Base-by-base conservation (phyloP, 805 yeast species). In the Priceomyces fermenticarens region DNA sequence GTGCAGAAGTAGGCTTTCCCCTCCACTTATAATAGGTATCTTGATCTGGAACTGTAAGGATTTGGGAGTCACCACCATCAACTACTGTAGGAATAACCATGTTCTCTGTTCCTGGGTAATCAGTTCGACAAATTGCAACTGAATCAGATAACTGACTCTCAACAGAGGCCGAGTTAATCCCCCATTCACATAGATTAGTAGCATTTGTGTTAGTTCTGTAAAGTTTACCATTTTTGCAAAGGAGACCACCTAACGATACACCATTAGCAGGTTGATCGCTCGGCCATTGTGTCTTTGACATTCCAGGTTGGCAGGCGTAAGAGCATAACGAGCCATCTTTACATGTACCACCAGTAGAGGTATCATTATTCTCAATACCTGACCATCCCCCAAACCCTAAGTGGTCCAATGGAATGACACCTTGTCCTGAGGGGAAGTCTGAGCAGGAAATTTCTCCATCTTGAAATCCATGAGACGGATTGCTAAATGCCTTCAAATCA, bases 231-330 rank as follows among this genome's bases (percentile, higher is more conserved):
- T 70, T 67, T 65, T 84, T 77, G 78, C 99, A 91, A 56, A 68
- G 63, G 56, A 91, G 78, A 62, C 99, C 99, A 70, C 99, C 99
- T 52, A 91, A 80, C 33, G 97, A 85, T 42, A 84, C 85, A 72
- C 98, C 98, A 64, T 72, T 77, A 41, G 85, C 50, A 42, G 98
- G 98, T 75, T 91, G 99, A 41, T 62, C 51, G 34, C 83, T 68
- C 48, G 98, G 98, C 96, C 95, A 91, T 75, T 91, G 99, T 42
- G 97, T 88, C 81, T 91, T 91, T 58, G 97, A 88, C 96, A 88
- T 88, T 78, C 98, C 99, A 32, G 97, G 81, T 74, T 89, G 95
- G 75, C 99, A 91, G 45, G 98, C 96, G 70, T 91, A 91, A 44
- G 98, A 91, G 73, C 99, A 91, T 81, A 87, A 88, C 57, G 79